Evolutionary conservation across 495 filamentous ascomycete species (phyloP).

Genomic region (Penicillium longicatenatum): DNA sequence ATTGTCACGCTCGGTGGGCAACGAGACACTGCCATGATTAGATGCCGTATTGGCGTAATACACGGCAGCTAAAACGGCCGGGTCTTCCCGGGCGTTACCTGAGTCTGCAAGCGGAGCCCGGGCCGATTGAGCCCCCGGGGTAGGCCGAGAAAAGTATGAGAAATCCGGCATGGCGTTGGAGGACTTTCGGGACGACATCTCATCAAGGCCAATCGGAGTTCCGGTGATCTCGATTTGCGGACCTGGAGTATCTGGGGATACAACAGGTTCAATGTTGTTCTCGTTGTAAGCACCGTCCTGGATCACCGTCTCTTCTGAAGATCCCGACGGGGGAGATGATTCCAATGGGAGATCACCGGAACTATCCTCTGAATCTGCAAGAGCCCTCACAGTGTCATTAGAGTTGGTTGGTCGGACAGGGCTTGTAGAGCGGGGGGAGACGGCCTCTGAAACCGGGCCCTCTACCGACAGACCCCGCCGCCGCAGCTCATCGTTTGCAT

Average conservation of each 20-base stretch:
- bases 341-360: slow-evolving; percentile 23
- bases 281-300: slow-evolving; percentile 31
- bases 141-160: slow-evolving; percentile 32
- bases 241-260: slow-evolving; percentile 43
- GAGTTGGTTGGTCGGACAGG: slow-evolving; percentile 21
- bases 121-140: slow-evolving; percentile 8
- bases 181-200: slow-evolving; percentile 39
- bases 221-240: slow-evolving; percentile 47
- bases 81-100: slow-evolving; percentile 24
- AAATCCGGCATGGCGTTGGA: slow-evolving; percentile 40
- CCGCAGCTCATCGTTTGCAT: slow-evolving; percentile 56
- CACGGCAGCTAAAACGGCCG: slow-evolving; percentile 35
- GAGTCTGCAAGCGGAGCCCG: slow-evolving; percentile 20
- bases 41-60: slow-evolving; percentile 32
- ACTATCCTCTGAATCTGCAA: not conserved
- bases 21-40: slow-evolving; percentile 9
- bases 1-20: slow-evolving; percentile 19
- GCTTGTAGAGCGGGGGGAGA: slow-evolving; percentile 46
- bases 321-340: slow-evolving; percentile 28
- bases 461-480: slow-evolving; percentile 32
- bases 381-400: slow-evolving; percentile 8
- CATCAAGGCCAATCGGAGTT: slow-evolving; percentile 21
- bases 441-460: slow-evolving; percentile 21
- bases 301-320: slow-evolving; percentile 21
- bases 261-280: slow-evolving; percentile 41